phyloP scores from a whole-genome alignment of 495 filamentous ascomycete genomes.

The Xylaria venustula region DNA sequence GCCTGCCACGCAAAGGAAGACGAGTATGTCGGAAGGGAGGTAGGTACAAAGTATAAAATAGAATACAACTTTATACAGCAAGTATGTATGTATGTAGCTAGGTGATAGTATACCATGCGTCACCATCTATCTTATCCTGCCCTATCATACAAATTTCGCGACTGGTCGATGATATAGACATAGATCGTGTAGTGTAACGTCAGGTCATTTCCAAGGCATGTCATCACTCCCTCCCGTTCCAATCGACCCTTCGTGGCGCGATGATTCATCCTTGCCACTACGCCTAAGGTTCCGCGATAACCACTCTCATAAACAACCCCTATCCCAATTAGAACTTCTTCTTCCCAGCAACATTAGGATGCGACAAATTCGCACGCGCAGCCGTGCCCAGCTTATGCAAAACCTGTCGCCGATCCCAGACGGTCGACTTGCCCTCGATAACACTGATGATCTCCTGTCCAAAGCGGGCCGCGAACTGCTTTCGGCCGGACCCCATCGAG shows the following conservation, averaged over 20 bases:
- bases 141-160: slow-evolving; percentile 8
- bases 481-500: slow-evolving; percentile 59
- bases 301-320: no score
- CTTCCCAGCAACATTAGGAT: slow-evolving; percentile 13
- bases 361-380: slow-evolving; percentile 67
- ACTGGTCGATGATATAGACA: no score
- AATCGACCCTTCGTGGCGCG: no score
- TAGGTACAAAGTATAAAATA: neutral
- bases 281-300: no score
- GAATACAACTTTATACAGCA: slow-evolving; percentile 14
- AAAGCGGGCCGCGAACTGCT: slow-evolving; percentile 69
- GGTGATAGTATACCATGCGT: neutral
- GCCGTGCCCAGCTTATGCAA: slow-evolving; percentile 74
- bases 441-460: slow-evolving; percentile 86
- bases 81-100: neutral
- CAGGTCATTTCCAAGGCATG: neutral
- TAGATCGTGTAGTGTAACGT: no score
- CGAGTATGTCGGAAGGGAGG: neutral
- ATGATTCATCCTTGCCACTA: no score
- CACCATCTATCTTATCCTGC: neutral
- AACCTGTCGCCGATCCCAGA: slow-evolving; percentile 74
- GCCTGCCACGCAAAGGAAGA: no score
- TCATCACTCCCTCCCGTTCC: no score
- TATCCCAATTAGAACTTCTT: no score
- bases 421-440: slow-evolving; percentile 77